Evolutionary conservation across 148 eudicot genomes (phyloP).

Genomic region (Mesembryanthemum crystallinum): DNA sequence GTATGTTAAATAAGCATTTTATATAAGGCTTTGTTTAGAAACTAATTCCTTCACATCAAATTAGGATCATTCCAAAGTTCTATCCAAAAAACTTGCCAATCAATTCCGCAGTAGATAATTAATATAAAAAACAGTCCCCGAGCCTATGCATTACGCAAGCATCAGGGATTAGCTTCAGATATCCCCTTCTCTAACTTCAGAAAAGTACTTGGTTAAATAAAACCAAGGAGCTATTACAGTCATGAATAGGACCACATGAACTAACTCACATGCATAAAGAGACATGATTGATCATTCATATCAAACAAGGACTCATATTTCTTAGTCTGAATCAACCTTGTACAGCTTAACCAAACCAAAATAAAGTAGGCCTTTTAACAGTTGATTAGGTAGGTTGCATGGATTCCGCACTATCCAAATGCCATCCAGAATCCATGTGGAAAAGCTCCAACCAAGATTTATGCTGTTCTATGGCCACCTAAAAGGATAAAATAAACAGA

Average conservation of each 20-base stretch:
- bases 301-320: background rate
- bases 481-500: too few species aligned
- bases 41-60: conserved; percentile 1
- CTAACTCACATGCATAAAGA: conserved; percentile 10
- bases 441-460: too few species aligned
- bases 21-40: background rate
- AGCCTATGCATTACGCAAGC: conserved; percentile 5
- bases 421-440: too few species aligned
- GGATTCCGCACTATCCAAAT: background rate
- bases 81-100: conserved; percentile 1
- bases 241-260: background rate
- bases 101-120: background rate
- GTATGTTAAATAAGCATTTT: conserved; percentile 14
- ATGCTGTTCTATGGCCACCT: too few species aligned
- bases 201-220: background rate
- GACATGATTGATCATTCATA: background rate
- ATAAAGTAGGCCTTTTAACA: background rate
- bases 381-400: background rate
- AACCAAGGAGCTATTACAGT: background rate
- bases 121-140: background rate
- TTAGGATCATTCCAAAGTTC: conserved; percentile 6
- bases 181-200: conserved; percentile 16
- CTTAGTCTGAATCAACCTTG: background rate
- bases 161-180: conserved; percentile 8
- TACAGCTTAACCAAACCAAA: background rate